These are phyloP conservation scores for Eimeria sp. DNA, from an alignment of 169 alveolate genomes.

Conservation along the genomic window DNA sequence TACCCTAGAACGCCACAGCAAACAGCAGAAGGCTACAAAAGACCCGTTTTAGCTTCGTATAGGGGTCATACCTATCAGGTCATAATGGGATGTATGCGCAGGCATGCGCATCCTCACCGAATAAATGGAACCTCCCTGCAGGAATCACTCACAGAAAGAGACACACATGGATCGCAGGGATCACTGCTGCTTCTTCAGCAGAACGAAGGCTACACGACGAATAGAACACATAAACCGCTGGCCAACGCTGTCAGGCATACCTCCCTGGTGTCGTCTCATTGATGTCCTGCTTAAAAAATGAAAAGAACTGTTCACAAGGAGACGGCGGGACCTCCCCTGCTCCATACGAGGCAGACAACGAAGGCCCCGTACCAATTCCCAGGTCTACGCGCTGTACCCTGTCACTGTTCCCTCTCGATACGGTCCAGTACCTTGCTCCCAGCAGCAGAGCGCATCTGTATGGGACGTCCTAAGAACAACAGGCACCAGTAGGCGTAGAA, in stretches of 20 bases:
- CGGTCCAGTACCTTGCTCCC: conserved; percentile 41
- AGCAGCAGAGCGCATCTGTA: conserved; percentile 53
- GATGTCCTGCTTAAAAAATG: conserved; percentile 43
- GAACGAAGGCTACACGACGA: background rate
- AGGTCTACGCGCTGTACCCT: conserved; percentile 48
- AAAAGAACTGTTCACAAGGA: conserved; percentile 1
- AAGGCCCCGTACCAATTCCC: conserved; percentile 18
- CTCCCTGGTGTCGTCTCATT: conserved; percentile 9
- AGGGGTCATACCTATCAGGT: too few relatives aligned
- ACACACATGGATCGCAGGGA: background rate
- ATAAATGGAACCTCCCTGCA: conserved; percentile 51
- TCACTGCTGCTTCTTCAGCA: background rate
- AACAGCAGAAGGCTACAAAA: background rate
- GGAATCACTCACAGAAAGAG: background rate
- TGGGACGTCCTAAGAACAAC: conserved; percentile 1
- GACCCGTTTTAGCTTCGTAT: background rate
- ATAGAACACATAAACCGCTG: background rate
- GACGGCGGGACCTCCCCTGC: background rate
- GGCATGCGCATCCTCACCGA: background rate
- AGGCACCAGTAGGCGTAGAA: too few relatives aligned
- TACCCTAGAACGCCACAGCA: conserved; percentile 15
- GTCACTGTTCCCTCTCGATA: conserved; percentile 3
- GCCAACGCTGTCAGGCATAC: background rate
- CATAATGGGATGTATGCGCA: background rate
- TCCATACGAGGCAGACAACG: background rate